Percentiles rank a stretch among this genome's conserved stretches.
phyloP scores from a whole-genome alignment of 495 filamentous ascomycete genomes.

The Penicillium atrosanguineum region DNA sequence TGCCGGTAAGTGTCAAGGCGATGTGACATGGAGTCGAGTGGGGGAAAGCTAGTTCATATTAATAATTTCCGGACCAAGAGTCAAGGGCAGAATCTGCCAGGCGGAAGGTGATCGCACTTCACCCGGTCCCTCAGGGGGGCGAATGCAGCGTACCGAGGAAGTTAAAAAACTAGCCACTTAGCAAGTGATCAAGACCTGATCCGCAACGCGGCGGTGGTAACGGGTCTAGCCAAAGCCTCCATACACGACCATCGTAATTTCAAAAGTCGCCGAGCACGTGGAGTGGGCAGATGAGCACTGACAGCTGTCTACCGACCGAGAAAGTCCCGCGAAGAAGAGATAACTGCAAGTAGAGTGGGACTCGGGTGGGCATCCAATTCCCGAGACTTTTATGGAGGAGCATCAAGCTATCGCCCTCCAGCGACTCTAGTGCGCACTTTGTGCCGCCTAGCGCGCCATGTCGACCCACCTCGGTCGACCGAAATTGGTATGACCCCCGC shows the following conservation, averaged over 20 bases:
- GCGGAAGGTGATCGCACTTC: conserved; percentile 1
- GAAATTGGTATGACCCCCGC: conserved; percentile 8
- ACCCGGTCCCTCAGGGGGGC: conserved; percentile 14
- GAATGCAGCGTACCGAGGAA: conserved; percentile 5
- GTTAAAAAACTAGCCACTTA: not conserved
- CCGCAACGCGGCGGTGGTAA: not conserved
- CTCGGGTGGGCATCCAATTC: not conserved
- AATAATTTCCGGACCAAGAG: not conserved
- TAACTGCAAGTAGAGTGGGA: too few relatives aligned
- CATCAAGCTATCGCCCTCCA: not conserved
- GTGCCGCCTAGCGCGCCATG: not conserved
- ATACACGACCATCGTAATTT: not conserved
- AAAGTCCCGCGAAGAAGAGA: not conserved
- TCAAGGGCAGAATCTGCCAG: conserved; percentile 3
- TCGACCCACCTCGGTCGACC: conserved; percentile 10
- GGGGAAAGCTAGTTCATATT: conserved; percentile 2
- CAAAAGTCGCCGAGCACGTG: not conserved
- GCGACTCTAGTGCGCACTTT: not conserved
- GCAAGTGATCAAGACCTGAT: not conserved
- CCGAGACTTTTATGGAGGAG: not conserved
- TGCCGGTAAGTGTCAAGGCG: not conserved
- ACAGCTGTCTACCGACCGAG: not conserved
- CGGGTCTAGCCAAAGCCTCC: not conserved
- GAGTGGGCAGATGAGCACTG: not conserved
- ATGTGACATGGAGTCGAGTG: not conserved